Evolutionary conservation across 768 basidiomycete genomes (phyloP), one percentile per base, ranked within the genome.

Genomic region (Termitomyces sp.): DNA sequence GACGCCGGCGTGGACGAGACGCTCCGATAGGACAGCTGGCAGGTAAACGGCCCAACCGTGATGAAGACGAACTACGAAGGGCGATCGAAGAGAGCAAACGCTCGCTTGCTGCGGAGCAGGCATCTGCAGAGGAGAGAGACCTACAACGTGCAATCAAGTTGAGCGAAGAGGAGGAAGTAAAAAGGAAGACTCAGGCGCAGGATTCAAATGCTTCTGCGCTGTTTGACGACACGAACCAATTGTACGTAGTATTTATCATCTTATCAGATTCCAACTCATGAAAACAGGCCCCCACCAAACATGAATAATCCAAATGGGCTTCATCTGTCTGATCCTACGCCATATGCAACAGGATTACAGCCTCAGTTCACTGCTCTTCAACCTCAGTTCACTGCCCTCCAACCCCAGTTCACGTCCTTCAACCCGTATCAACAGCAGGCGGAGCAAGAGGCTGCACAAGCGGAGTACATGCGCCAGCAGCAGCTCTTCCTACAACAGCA

Each of bases 381-480:
- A 56, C 81, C 76, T 5, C 78, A 80, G 60, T 76, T 65, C 53
- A 79, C 77, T 5, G 60, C 74, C 38, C 60, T 92, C 27, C 88
- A 88, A 60, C 89, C 90, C 0, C 94, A 95, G 63, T 91, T 89
- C 68, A 94, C 91, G 7, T 85, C 90, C 0, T 98, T 93, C 79
- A 98, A 98, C 69, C 91, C 91, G 0, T 94, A 92, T 59, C 90
- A 92, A 65, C 93, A 94, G 67, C 95, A 95, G 66, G 84, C 88
- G 44, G 89, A 95, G 63, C 93, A 95, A 63, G 93, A 96, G 69
- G 87, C 87, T 15, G 81, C 86, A 51, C 75, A 90, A 67, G 86
- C 87, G 35, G 88, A 91, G 59, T 88, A 84, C 77, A 62, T 85
- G 61, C 80, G 79, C 43, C 88, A 90, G 62, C 89, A 91, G 70